phyloP scores from a whole-genome alignment of 78 protist species.

The Paulinella micropora region DNA sequence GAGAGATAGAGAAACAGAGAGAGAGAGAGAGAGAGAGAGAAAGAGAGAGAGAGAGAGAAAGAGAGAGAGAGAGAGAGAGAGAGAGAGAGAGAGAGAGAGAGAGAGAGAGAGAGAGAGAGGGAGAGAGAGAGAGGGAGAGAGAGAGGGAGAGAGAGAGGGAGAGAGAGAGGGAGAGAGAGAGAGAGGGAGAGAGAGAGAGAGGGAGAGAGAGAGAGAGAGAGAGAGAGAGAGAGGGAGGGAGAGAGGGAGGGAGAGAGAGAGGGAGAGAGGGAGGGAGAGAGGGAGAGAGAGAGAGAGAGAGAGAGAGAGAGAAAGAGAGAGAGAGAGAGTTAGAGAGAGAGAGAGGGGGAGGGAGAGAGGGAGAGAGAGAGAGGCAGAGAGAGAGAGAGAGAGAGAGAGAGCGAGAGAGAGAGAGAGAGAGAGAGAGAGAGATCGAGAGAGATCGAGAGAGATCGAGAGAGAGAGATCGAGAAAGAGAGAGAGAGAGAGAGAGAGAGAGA shows the following conservation, averaged over 20 bases:
- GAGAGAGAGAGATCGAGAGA: neutral
- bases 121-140: neutral
- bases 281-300: neutral
- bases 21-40: neutral
- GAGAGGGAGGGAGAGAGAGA: neutral
- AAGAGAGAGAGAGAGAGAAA: neutral
- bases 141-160: neutral
- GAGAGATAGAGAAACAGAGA: neutral
- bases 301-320: neutral
- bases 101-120: neutral
- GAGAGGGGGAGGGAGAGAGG: neutral
- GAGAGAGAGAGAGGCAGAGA: neutral
- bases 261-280: neutral
- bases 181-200: neutral
- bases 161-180: neutral
- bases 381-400: neutral
- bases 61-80: neutral
- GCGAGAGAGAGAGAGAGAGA: neutral
- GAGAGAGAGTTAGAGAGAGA: neutral
- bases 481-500: neutral
- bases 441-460: neutral
- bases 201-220: neutral
- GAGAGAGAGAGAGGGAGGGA: neutral
- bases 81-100: neutral
- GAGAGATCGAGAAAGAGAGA: neutral